Evolutionary conservation across 495 filamentous ascomycete species (phyloP).

Genomic region (Sordaria brevicollis): DNA sequence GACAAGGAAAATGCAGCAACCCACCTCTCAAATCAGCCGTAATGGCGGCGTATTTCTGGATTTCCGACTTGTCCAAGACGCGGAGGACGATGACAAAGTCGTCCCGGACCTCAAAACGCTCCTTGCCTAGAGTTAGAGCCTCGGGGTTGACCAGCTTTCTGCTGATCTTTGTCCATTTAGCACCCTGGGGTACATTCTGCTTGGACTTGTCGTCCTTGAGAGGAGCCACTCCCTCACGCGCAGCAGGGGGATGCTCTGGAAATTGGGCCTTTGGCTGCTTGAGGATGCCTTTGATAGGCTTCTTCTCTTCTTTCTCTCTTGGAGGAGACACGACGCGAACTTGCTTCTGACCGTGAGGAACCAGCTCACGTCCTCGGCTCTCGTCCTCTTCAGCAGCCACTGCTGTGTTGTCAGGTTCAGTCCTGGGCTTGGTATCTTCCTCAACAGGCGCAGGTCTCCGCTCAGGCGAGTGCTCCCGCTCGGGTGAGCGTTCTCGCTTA

Average conservation of each 20-base stretch:
- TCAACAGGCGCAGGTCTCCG: conserved; percentile 12
- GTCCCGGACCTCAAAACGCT: conserved; percentile 70
- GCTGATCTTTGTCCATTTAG: conserved; percentile 84
- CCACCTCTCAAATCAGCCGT: conserved; percentile 70
- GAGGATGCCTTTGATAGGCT: conserved; percentile 40
- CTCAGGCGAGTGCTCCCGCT: conserved; percentile 21
- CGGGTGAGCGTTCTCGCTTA: conserved; percentile 4
- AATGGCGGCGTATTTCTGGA: conserved; percentile 64
- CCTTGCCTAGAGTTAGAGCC: conserved; percentile 63
- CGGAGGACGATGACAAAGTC: conserved; percentile 80
- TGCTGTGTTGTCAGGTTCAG: conserved; percentile 14
- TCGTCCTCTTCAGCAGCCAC: conserved; percentile 19
- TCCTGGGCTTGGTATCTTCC: conserved; percentile 1
- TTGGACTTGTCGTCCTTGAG: conserved; percentile 73
- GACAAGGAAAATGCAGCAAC: conserved; percentile 7
- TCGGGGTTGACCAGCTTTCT: conserved; percentile 74
- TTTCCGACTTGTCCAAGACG: conserved; percentile 71
- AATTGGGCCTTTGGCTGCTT: conserved; percentile 65
- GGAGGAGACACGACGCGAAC: conserved; percentile 48
- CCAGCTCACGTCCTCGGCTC: conserved; percentile 29
- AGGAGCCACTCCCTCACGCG: conserved; percentile 83
- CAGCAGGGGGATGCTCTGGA: conserved; percentile 64
- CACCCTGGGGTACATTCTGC: conserved; percentile 60
- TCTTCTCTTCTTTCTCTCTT: conserved; percentile 35
- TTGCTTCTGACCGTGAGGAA: conserved; percentile 27